Percentiles rank a stretch among this genome's conserved stretches.
Conservation (phyloP, 768 basidiomycete species). For the Tremella yokohamensis region DNA sequence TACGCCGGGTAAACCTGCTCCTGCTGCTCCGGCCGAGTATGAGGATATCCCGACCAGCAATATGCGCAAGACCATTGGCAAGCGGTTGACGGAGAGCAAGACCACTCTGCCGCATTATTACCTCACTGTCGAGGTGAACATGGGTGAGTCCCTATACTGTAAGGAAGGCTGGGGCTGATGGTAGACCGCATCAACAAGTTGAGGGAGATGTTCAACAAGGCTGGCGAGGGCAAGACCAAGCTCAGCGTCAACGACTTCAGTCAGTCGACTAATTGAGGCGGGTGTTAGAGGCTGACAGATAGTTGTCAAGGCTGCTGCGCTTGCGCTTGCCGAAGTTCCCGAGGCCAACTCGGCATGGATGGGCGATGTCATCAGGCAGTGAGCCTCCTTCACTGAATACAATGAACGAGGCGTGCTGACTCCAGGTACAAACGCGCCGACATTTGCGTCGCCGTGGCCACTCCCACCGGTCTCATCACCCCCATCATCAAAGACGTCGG, state of each 20-base stretch:
- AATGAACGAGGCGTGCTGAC: conserved; percentile 36
- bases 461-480: conserved; percentile 91
- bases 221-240: conserved; percentile 63
- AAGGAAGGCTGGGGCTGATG: conserved; percentile 5
- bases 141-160: conserved; percentile 67
- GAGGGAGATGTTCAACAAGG: conserved; percentile 84
- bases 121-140: conserved; percentile 86
- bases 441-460: conserved; percentile 94
- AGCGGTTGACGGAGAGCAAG: conserved; percentile 87
- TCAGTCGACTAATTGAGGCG: conserved; percentile 22
- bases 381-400: conserved; percentile 47
- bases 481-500: conserved; percentile 94
- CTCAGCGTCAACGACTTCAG: conserved; percentile 95
- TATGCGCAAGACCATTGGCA: conserved; percentile 91
- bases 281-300: conserved; percentile 9
- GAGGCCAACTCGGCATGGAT: conserved; percentile 98
- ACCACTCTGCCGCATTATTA: conserved; percentile 97
- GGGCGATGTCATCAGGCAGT: conserved; percentile 93
- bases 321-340: conserved; percentile 88
- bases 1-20: conserved; percentile 55
- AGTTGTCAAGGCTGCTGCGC: conserved; percentile 85
- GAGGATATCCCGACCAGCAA: conserved; percentile 83
- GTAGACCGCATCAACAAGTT: conserved; percentile 68
- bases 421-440: conserved; percentile 90
- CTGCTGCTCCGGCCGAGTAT: conserved; percentile 61